phyloP scores from a whole-genome alignment of 768 basidiomycete species.

The Termitomyces heimii region DNA sequence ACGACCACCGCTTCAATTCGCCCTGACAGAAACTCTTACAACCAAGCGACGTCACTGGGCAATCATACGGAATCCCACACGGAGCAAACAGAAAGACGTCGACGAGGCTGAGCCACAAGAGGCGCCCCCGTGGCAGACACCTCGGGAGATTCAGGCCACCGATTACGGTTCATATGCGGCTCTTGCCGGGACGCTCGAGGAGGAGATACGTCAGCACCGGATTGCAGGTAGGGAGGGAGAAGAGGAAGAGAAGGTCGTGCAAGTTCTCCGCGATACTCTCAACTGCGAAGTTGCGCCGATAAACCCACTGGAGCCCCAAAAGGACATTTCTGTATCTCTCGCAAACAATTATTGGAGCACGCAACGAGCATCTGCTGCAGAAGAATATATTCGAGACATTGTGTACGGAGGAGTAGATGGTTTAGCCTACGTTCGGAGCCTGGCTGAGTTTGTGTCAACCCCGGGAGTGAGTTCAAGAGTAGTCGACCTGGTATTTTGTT shows the following conservation, averaged over 20 bases:
- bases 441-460: conserved; percentile 60
- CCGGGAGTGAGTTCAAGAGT: conserved; percentile 18
- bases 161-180: conserved; percentile 63
- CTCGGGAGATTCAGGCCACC: conserved; percentile 45
- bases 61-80: conserved; percentile 45
- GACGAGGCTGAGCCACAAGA: conserved; percentile 37
- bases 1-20: conserved; percentile 14
- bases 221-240: conserved; percentile 17
- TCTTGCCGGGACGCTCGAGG: conserved; percentile 41
- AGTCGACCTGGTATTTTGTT: background rate
- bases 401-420: conserved; percentile 80
- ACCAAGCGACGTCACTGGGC: conserved; percentile 56
- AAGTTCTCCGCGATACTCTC: conserved; percentile 32
- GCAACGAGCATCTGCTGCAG: conserved; percentile 45
- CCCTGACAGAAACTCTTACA: conserved; percentile 16
- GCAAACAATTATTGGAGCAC: conserved; percentile 41
- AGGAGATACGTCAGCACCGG: conserved; percentile 33
- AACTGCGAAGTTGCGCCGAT: conserved; percentile 22
- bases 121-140: conserved; percentile 36
- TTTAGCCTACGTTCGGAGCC: conserved; percentile 66
- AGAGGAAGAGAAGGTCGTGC: conserved; percentile 27
- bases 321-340: conserved; percentile 4
- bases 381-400: conserved; percentile 64
- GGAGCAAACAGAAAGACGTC: conserved; percentile 44
- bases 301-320: conserved; percentile 1